Evolutionary conservation across 805 yeast species (phyloP).

Genomic region (Myxozyma kluyveri): DNA sequence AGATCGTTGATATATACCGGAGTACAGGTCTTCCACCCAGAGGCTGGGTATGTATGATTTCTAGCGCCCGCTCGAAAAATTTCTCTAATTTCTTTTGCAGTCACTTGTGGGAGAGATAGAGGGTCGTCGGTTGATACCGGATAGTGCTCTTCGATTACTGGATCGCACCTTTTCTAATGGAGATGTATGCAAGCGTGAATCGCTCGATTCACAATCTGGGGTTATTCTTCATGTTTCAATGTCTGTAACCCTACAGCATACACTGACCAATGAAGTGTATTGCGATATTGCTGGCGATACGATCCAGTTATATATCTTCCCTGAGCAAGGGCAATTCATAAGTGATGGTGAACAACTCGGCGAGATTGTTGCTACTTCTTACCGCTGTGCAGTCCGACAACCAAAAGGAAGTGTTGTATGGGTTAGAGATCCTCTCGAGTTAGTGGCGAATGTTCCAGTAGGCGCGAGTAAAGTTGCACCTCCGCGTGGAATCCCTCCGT

Average conservation of each 20-base stretch:
- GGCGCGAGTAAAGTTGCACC: constrained; percentile 15
- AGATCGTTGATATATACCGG: constrained; percentile 16
- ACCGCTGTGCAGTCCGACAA: constrained; percentile 13
- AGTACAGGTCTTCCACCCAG: constrained; percentile 23
- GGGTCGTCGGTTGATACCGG: constrained; percentile 23
- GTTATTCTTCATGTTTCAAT: constrained; percentile 15
- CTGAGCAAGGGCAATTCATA: constrained; percentile 26
- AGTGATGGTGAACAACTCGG: constrained; percentile 23
- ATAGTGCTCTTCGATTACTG: constrained; percentile 22
- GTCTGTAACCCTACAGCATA: constrained; percentile 26
- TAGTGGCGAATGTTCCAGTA: constrained; percentile 8
- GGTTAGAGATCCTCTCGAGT: constrained; percentile 15
- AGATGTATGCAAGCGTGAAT: constrained; percentile 19
- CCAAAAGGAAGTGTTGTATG: constrained; percentile 22
- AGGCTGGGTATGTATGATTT: constrained; percentile 23
- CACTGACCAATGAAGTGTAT: constrained; percentile 22
- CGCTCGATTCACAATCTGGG: constrained; percentile 23
- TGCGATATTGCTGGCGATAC: constrained; percentile 18
- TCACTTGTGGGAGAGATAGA: constrained; percentile 21
- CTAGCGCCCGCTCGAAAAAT: too few relatives aligned
- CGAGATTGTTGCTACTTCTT: constrained; percentile 8
- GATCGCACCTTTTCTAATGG: constrained; percentile 26
- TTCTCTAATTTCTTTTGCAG: constrained; percentile 2
- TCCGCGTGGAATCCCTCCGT: constrained; percentile 24
- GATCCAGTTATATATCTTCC: constrained; percentile 17